phyloP scores from a whole-genome alignment of 495 filamentous ascomycete species.

The Astrocystis sublimbata region DNA sequence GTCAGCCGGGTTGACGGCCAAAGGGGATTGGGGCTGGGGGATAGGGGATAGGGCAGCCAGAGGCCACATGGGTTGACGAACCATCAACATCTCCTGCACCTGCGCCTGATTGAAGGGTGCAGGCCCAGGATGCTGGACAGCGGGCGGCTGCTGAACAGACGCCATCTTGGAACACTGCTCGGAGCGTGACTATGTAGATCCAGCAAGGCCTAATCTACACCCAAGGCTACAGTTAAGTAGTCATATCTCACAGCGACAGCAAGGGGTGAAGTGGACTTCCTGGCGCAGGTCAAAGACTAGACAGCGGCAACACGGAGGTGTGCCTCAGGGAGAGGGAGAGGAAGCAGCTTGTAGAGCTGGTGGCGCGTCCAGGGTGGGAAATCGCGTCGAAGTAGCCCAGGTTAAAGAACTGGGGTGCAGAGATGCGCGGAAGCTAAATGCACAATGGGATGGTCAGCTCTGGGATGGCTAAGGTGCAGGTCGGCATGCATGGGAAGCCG shows the following conservation, averaged over 20 bases:
- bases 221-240: slow-evolving; percentile 25
- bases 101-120: slow-evolving; percentile 59
- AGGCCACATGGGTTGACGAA: slow-evolving; percentile 36
- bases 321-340: not conserved
- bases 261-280: slow-evolving; percentile 25
- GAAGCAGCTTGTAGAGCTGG: not conserved
- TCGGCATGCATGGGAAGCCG: not conserved
- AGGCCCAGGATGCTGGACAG: slow-evolving; percentile 60
- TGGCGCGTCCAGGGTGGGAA: slow-evolving; percentile 8
- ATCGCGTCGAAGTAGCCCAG: slow-evolving; percentile 26
- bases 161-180: slow-evolving; percentile 60
- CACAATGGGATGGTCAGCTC: slow-evolving; percentile 4
- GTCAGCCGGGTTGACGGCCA: too few species aligned
- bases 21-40: slow-evolving; percentile 2
- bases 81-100: slow-evolving; percentile 61
- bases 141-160: slow-evolving; percentile 70
- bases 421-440: slow-evolving; percentile 11
- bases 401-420: slow-evolving; percentile 24
- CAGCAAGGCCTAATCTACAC: slow-evolving; percentile 21
- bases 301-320: slow-evolving; percentile 22
- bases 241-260: slow-evolving; percentile 40
- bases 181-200: slow-evolving; percentile 17
- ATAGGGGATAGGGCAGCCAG: not conserved
- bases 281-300: slow-evolving; percentile 22
- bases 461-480: not conserved